Conservation (phyloP, 202 grass and related monocot species). For the Schoenoplectus triqueter region DNA sequence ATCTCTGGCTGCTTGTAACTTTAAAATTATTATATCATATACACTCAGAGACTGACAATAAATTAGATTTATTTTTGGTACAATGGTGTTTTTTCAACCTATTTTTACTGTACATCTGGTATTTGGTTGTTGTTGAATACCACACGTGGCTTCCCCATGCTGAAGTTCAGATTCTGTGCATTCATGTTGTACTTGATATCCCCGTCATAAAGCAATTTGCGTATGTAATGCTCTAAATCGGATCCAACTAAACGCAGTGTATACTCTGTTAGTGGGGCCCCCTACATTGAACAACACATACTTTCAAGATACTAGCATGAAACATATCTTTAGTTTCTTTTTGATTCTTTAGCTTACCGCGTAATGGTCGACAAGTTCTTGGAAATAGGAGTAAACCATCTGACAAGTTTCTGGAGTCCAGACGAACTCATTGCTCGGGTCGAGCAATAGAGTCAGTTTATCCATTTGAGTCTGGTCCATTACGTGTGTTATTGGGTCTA, state of each 20-base stretch:
- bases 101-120: slow-evolving; percentile 50
- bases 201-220: slow-evolving; percentile 84
- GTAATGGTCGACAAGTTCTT: slow-evolving; percentile 91
- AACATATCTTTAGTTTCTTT: neutral
- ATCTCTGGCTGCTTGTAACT: neutral
- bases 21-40: slow-evolving; percentile 17
- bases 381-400: slow-evolving; percentile 85
- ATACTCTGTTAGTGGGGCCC: slow-evolving; percentile 83
- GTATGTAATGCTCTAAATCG: slow-evolving; percentile 90
- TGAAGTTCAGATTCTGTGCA: slow-evolving; percentile 80
- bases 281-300: slow-evolving; percentile 47
- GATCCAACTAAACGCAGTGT: slow-evolving; percentile 84
- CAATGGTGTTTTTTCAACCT: slow-evolving; percentile 17
- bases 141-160: slow-evolving; percentile 92
- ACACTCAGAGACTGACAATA: slow-evolving; percentile 23
- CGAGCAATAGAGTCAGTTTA: slow-evolving; percentile 92
- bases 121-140: slow-evolving; percentile 91
- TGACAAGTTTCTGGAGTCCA: slow-evolving; percentile 80
- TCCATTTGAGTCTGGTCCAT: slow-evolving; percentile 99
- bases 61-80: slow-evolving; percentile 32
- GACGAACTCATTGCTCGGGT: slow-evolving; percentile 82
- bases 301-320: slow-evolving; percentile 16
- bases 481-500: slow-evolving; percentile 77
- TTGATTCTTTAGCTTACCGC: slow-evolving; percentile 49
- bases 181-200: slow-evolving; percentile 97